These are phyloP conservation scores for Croton setiger DNA, from an alignment of 441 rosid species.

Conservation along the genomic window DNA sequence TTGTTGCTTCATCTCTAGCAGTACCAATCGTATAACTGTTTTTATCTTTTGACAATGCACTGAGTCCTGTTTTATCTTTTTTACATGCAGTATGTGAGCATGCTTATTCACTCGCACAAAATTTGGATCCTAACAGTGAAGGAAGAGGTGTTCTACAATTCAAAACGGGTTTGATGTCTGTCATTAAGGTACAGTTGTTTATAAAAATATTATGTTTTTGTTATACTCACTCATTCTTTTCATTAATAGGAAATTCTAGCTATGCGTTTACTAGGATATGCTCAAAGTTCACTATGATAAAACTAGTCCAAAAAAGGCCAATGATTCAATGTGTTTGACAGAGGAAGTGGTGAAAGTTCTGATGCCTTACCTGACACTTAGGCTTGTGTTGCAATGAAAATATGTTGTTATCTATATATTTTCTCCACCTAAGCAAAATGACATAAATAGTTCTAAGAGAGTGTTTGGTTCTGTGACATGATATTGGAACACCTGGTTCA, in stretches of 20 bases:
- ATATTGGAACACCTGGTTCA: neutral
- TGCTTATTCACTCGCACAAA: slow-evolving; percentile 91
- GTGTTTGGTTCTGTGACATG: neutral
- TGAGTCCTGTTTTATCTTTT: neutral
- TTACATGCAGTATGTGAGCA: slow-evolving; percentile 84
- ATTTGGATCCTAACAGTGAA: slow-evolving; percentile 94
- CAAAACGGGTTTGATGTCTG: slow-evolving; percentile 95
- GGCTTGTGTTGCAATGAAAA: too few relatives aligned
- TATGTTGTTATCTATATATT: too few relatives aligned
- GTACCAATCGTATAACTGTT: neutral
- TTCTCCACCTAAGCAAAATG: neutral
- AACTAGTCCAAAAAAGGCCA: neutral
- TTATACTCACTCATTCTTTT: neutral
- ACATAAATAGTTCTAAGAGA: neutral
- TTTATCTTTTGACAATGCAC: neutral
- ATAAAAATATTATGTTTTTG: neutral
- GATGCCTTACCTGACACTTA: neutral
- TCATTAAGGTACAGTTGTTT: slow-evolving; percentile 65
- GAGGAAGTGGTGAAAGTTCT: neutral
- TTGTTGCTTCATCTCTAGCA: neutral
- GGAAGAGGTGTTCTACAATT: slow-evolving; percentile 97
- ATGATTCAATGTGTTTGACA: neutral
- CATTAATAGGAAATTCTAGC: neutral
- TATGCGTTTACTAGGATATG: neutral
- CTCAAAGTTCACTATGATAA: neutral